Evolutionary conservation across 371 early-diverging fungal species (phyloP).

Genomic region (Catenaria anguillulae): DNA sequence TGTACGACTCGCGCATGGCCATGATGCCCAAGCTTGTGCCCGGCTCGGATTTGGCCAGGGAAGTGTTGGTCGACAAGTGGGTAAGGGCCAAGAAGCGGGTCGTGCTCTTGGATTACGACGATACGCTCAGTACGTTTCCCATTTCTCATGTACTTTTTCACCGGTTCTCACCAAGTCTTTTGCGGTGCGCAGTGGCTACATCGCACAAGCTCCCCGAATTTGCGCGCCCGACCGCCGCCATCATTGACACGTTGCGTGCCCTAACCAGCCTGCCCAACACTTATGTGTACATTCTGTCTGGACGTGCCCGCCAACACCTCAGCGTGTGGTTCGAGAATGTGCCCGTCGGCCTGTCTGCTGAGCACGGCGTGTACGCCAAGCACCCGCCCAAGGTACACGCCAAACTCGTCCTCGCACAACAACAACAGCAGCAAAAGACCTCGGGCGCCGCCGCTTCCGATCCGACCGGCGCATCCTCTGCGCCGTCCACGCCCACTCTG

Average conservation of each 20-base stretch:
- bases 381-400: too few species aligned
- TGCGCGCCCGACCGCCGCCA: constrained; percentile 55
- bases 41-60: constrained; percentile 29
- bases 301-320: constrained; percentile 64
- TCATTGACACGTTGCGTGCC: constrained; percentile 46
- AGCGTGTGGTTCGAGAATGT: constrained; percentile 70
- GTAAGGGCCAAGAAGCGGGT: too few species aligned
- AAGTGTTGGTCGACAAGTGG: constrained; percentile 11
- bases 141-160: too few species aligned
- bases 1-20: constrained; percentile 47
- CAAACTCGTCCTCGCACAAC: too few species aligned
- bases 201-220: constrained; percentile 55
- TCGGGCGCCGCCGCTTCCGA: constrained; percentile 11
- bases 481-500: background rate
- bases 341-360: constrained; percentile 77
- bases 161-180: too few species aligned
- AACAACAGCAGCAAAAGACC: constrained; percentile 15
- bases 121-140: too few species aligned
- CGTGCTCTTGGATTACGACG: too few species aligned
- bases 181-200: too few species aligned
- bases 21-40: constrained; percentile 26
- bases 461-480: too few species aligned
- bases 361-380: constrained; percentile 87
- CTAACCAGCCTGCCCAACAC: constrained; percentile 62
- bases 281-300: constrained; percentile 84